Evolutionary conservation across 2,329 filamentous ascomycete genomes (phyloP).

Genomic region (Didymella exigua): DNA sequence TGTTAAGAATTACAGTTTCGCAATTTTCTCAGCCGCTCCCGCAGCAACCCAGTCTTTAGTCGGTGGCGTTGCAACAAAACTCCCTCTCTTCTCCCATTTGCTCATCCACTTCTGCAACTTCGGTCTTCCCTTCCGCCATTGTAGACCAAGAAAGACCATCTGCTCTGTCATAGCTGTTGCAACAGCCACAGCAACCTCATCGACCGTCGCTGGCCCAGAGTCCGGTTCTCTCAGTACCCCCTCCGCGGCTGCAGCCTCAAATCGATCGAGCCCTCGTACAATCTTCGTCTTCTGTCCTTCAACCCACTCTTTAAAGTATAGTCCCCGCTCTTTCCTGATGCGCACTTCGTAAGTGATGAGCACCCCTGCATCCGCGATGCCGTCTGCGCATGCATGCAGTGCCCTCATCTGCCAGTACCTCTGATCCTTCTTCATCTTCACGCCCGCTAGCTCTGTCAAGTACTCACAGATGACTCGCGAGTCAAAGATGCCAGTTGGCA

Average conservation of each 20-base stretch:
- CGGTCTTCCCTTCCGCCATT: slow-evolving; percentile 28
- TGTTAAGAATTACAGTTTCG: slow-evolving; percentile 16
- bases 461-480: slow-evolving; percentile 40
- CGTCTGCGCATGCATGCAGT: slow-evolving; percentile 36
- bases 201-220: slow-evolving; percentile 16
- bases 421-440: slow-evolving; percentile 18
- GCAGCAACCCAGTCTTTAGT: slow-evolving; percentile 25
- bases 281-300: slow-evolving; percentile 40
- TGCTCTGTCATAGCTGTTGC: slow-evolving; percentile 20
- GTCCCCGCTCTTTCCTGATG: slow-evolving; percentile 30
- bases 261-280: slow-evolving; percentile 28
- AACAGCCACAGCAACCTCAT: slow-evolving; percentile 34
- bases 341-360: slow-evolving; percentile 35
- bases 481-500: slow-evolving; percentile 37
- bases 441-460: slow-evolving; percentile 20
- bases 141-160: slow-evolving; percentile 19
- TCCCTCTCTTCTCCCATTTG: slow-evolving; percentile 29
- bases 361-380: slow-evolving; percentile 39
- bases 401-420: slow-evolving; percentile 31
- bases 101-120: slow-evolving; percentile 31
- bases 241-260: slow-evolving; percentile 27
- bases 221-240: slow-evolving; percentile 20
- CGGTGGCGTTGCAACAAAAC: slow-evolving; percentile 27
- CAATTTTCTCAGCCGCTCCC: background rate
- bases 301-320: slow-evolving; percentile 37